Evolutionary conservation across 495 filamentous ascomycete species (phyloP).

Genomic region (Penicillium malachiteum): DNA sequence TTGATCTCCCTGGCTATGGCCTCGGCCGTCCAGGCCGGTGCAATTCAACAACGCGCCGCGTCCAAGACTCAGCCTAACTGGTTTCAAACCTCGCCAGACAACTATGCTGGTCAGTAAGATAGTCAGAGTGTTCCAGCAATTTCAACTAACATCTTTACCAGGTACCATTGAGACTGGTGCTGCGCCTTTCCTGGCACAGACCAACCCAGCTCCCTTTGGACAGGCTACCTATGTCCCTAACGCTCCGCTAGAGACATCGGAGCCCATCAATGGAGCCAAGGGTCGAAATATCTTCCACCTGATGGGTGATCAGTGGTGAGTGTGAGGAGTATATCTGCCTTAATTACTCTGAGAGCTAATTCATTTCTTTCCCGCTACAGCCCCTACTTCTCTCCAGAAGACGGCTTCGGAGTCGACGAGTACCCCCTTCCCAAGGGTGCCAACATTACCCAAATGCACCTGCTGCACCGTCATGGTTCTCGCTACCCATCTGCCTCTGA

Average conservation of each 20-base stretch:
- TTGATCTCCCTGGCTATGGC: constrained; percentile 4
- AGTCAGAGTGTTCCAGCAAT: neutral
- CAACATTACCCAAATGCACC: constrained; percentile 55
- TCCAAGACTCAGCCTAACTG: constrained; percentile 17
- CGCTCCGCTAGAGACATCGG: constrained; percentile 54
- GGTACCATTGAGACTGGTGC: constrained; percentile 59
- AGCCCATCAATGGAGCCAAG: constrained; percentile 51
- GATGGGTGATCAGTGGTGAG: constrained; percentile 47
- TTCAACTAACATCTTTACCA: constrained; percentile 15
- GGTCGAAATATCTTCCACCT: constrained; percentile 55
- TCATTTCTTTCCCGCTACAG: constrained; percentile 2
- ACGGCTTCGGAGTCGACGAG: constrained; percentile 57
- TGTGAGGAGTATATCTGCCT: neutral
- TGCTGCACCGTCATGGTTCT: constrained; percentile 44
- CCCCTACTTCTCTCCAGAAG: constrained; percentile 20
- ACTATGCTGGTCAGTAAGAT: constrained; percentile 9
- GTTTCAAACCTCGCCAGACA: constrained; percentile 21
- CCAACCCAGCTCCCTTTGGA: constrained; percentile 50
- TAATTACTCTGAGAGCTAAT: neutral
- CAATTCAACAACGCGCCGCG: constrained; percentile 7
- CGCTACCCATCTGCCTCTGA: constrained; percentile 40
- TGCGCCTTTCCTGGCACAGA: constrained; percentile 57
- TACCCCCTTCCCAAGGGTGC: constrained; percentile 53
- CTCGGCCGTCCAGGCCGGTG: constrained; percentile 4
- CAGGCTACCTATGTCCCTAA: constrained; percentile 52